Evolutionary conservation across 2,329 filamentous ascomycete species (phyloP), one percentile per base, ranked within the genome.

Genomic region (Grosmannia penicillata): DNA sequence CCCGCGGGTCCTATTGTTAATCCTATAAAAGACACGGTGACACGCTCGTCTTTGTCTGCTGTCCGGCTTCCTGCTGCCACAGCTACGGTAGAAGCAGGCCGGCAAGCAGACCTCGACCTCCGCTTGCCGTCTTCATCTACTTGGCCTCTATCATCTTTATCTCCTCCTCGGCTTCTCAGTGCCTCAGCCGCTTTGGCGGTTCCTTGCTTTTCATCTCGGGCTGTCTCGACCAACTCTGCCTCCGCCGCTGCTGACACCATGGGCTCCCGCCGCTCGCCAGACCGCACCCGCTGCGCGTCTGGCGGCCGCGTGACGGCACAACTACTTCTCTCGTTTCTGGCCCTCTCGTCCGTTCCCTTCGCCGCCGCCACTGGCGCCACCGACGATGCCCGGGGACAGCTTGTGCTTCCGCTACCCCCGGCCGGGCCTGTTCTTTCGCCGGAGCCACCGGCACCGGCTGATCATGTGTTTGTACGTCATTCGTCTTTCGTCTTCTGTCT

Each of bases 311-410:
- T 80, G 48, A 78, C 78, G 13, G 70, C 75, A 38, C 63, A 66
- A 31, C 56, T 80, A 34, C 59, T 84, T 42, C 59, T 84, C 45
- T 78, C 76, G 19, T 75, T 82, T 58, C 68, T 85, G 38, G 74
- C 76, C 47, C 58, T 76, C 49, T 64, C 70, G 17, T 57, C 63
- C 17, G 51, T 61, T 18, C 52, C 59, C 13, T 18, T 39, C 5
- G 56, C 58, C 33, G 57, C 56, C 15, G 49, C 51, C 39, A 47
- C 53, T 42, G 44, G 51, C 38, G 47, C 53, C 43, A 49, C 43
- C 45, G 41, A 51, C 34, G 37, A 37, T 7, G 44, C 45, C n/a
- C 51, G 58, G 38, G 55, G 64, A 40, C 59, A 68, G 36, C 48
- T 64, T 7, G 49, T 66, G 28, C 49, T 72, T 15, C 62, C 64